phyloP scores from a whole-genome alignment of 2,329 filamentous ascomycete genomes.

The Epichloe sylvatica region DNA sequence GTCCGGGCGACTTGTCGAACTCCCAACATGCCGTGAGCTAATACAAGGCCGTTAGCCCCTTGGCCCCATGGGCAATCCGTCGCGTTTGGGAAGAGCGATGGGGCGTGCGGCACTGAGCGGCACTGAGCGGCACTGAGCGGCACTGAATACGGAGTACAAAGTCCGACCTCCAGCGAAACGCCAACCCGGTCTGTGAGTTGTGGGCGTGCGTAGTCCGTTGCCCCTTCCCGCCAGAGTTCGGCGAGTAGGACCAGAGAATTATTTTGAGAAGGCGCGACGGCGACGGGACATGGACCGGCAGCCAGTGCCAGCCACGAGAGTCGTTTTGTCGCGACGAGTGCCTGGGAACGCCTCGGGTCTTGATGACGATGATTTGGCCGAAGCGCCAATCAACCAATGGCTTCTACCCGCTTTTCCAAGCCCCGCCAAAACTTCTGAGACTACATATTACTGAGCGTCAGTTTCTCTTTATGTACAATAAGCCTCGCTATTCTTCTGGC shows the following conservation, averaged over 20 bases:
- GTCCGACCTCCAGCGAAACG: background rate
- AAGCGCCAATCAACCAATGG: constrained; percentile 3
- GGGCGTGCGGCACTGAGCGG: background rate
- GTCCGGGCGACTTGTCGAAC: too few species aligned
- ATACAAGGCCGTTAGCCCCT: background rate
- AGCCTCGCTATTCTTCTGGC: constrained; percentile 1
- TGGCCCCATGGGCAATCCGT: background rate
- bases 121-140: too few species aligned
- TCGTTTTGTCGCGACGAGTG: too few species aligned
- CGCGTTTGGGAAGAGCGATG: background rate
- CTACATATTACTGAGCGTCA: constrained; percentile 2
- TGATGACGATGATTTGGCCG: constrained; percentile 3
- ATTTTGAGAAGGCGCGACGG: too few species aligned
- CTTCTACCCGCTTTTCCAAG: constrained; percentile 7
- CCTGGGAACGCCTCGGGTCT: too few species aligned
- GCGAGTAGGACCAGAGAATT: background rate
- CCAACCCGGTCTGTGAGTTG: background rate
- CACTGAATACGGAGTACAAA: too few species aligned
- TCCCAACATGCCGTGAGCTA: background rate
- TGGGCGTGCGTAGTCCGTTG: background rate
- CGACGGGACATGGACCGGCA: too few species aligned
- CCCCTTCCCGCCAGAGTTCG: background rate
- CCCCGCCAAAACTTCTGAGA: constrained; percentile 8
- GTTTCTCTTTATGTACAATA: background rate
- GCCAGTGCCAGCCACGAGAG: too few species aligned